These are phyloP conservation scores for Sarocladiaceae sp. DNA, from an alignment of 2,329 filamentous ascomycete species.

Conservation along the genomic window DNA sequence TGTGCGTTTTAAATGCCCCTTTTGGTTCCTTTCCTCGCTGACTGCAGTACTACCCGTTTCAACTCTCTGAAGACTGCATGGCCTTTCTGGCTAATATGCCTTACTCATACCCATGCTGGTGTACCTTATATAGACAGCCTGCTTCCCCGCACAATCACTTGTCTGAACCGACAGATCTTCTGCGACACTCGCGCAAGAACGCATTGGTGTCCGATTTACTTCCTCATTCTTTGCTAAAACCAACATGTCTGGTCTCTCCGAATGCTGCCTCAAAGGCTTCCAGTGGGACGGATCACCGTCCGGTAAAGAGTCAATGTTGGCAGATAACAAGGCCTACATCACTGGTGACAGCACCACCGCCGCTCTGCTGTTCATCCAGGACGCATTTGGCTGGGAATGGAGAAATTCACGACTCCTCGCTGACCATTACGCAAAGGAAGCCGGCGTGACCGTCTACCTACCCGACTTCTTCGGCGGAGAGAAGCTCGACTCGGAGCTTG, in stretches of 20 bases:
- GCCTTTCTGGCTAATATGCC: no score
- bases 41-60: no score
- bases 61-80: no score
- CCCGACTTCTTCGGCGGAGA: constrained; percentile 30
- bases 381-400: constrained; percentile 38
- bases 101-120: no score
- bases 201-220: no score
- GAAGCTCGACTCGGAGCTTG: constrained; percentile 20
- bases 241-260: constrained; percentile 5
- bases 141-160: no score
- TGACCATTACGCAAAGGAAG: constrained; percentile 38
- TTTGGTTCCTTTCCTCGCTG: no score
- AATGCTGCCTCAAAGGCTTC: constrained; percentile 30
- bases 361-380: constrained; percentile 30
- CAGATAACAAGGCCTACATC: constrained; percentile 27
- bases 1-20: no score
- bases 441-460: constrained; percentile 39
- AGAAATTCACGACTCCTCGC: constrained; percentile 37
- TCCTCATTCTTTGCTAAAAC: no score
- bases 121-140: no score
- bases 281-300: constrained; percentile 32
- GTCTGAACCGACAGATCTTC: no score
- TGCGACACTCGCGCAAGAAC: no score
- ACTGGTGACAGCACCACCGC: constrained; percentile 25
- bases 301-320: constrained; percentile 26